phyloP scores from a whole-genome alignment of 2,329 filamentous ascomycete genomes.

The Apiospora kogelbergensis region DNA sequence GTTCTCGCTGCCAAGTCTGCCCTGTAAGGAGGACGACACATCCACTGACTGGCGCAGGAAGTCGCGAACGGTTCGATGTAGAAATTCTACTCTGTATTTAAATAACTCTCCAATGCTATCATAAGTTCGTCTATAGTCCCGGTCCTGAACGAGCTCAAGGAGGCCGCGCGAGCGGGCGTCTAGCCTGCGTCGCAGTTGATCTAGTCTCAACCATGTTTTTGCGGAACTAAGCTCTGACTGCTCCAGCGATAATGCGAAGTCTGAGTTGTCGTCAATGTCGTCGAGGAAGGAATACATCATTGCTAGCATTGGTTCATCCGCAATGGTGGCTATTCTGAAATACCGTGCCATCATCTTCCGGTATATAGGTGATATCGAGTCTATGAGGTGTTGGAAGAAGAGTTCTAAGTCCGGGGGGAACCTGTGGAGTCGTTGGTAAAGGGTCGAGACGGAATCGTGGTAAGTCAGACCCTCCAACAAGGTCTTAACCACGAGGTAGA shows the following conservation, averaged over 20 bases:
- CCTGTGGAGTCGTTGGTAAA: not conserved
- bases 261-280: not conserved
- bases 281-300: not conserved
- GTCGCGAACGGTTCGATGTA: not conserved
- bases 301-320: not conserved
- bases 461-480: not conserved
- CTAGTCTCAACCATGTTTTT: not conserved
- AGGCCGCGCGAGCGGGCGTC: not conserved
- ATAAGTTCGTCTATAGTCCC: no score
- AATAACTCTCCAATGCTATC: not conserved
- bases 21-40: not conserved
- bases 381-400: not conserved
- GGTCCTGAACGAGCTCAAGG: not conserved
- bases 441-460: not conserved
- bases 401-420: not conserved
- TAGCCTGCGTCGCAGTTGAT: not conserved
- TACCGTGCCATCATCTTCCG: not conserved
- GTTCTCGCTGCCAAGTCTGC: not conserved
- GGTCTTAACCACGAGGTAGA: not conserved
- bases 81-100: not conserved
- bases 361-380: not conserved
- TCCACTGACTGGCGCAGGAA: not conserved
- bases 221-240: not conserved
- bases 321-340: not conserved
- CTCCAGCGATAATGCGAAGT: not conserved